Base-by-base conservation (phyloP, 129 eudicot genomes). In the Saussurea involucrata region DNA sequence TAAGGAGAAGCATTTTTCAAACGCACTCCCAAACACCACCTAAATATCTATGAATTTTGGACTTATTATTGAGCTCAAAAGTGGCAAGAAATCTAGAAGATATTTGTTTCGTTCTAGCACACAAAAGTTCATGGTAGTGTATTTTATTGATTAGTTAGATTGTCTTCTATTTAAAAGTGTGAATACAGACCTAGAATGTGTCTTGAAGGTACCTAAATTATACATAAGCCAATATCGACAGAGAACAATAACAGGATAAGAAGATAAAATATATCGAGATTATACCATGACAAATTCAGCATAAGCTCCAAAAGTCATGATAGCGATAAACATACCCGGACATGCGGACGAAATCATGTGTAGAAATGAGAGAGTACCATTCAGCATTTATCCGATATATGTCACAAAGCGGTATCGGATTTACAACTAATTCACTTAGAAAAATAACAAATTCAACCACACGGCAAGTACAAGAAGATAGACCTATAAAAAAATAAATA, bases 311-410 rank as follows among this genome's bases (percentile, higher is more conserved):
- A n/a, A n/a, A n/a, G n/a, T n/a, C n/a, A n/a, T n/a, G n/a, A n/a
- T n/a, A n/a, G n/a, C n/a, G n/a, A n/a, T n/a, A n/a, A n/a, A n/a
- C n/a, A n/a, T n/a, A n/a, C n/a, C n/a, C n/a, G n/a, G n/a, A n/a
- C n/a, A n/a, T n/a, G n/a, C n/a, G n/a, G n/a, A n/a, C n/a, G n/a
- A n/a, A n/a, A n/a, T n/a, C n/a, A n/a, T n/a, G n/a, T n/a, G n/a
- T n/a, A n/a, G n/a, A n/a, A n/a, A n/a, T 95, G 89, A 53, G 74
- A 80, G 31, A 46, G 36, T 18, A 57, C 21, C 17, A 57, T 55
- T 31, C 53, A 55, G 20, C 20, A 57, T n/a, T 31, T 73, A 49
- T 21, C 63, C 63, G 6, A 55, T 55, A 2, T 3, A 17, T 55
- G 22, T 55, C 36, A 24, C 74, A 6, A 44, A 44, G 18, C 13